phyloP scores from a whole-genome alignment of 805 yeast species.

The Pichia paraexigua region DNA sequence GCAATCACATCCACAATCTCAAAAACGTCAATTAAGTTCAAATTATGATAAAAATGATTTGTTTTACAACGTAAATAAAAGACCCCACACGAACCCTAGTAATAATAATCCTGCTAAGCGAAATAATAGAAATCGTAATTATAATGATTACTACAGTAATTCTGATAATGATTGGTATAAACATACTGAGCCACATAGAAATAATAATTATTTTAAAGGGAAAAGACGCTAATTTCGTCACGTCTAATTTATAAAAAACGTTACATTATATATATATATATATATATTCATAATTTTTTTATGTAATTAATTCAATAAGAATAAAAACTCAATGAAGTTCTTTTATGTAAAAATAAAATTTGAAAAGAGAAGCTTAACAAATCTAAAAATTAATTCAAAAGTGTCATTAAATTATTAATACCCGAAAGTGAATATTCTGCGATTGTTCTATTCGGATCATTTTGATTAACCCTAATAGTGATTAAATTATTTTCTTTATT shows the following conservation, averaged over 20 bases:
- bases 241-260: no score
- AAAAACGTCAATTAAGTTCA: background rate
- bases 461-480: conserved; percentile 52
- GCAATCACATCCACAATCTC: background rate
- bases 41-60: background rate
- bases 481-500: conserved; percentile 37
- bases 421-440: conserved; percentile 64
- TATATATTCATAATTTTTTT: background rate
- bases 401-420: conserved; percentile 55
- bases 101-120: background rate
- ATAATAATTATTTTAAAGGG: background rate
- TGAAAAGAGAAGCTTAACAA: no score
- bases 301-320: background rate
- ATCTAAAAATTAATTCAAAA: conserved; percentile 28
- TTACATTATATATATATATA: background rate
- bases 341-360: no score
- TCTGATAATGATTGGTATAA: background rate
- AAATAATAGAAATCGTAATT: background rate
- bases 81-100: background rate
- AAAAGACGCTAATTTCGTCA: background rate
- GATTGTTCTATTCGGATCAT: conserved; percentile 23
- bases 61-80: background rate
- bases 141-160: background rate
- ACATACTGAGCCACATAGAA: background rate
- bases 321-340: no score